Base-by-base conservation (phyloP, 306 rosid species). In the Quercus gilva region DNA sequence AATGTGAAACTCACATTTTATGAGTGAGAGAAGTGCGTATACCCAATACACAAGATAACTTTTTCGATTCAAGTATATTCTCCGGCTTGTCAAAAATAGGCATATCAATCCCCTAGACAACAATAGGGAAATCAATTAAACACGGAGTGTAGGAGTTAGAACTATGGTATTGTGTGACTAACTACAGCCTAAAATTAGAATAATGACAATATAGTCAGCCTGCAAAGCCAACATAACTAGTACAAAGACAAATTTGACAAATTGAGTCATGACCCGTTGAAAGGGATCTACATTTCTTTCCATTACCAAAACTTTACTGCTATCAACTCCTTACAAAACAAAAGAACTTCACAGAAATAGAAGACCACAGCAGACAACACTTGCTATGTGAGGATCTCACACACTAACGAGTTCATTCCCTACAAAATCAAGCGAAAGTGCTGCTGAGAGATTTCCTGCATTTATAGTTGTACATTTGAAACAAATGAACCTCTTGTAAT, bases 381-480 rank as follows among this genome's bases (percentile, higher is more conserved):
- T 52, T 15, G 58, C 69, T 37, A 31, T 71, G 65, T 76, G 52
- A 69, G 78, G 60, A 6, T 25, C 57, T 0, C 31, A 25, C 58
- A 23, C 37, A 72, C 41, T 5, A 14, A 78, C 29, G 23, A 57
- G 76, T 68, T 45, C 45, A 79, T 29, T 55, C 43, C 74, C 80
- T 71, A 33, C 71, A 65, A 56, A 43, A 83, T 51, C 12, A 83
- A 78, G 35, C 20, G 67, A 57, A 60, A 43, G 75, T 74, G 74
- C 69, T 74, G 81, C 35, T 45, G 55, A 64, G 81, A 81, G 75
- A 35, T 43, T 63, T 77, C 79, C 74, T 71, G 74, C 77, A 77
- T 80, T 51, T 64, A 77, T 68, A 59, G 31, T 64, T 73, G 64
- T 18, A 67, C 64, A 60, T 80, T 69, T 53, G 68, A 79, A 55